Conservation (phyloP, 2,329 filamentous ascomycete species). For the Periconia macrospinosa region DNA sequence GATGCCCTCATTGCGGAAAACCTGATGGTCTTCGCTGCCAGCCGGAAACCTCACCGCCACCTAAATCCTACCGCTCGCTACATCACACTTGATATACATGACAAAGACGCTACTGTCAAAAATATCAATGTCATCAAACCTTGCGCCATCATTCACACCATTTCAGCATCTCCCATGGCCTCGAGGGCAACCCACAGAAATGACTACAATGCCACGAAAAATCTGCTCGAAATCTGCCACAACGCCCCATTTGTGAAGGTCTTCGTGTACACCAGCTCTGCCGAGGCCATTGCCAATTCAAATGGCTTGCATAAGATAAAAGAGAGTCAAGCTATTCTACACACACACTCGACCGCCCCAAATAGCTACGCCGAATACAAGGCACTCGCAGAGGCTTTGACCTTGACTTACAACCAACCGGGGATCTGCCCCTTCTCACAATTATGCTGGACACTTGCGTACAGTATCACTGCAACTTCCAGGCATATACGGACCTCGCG, state of each 20-base stretch:
- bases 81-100: neutral
- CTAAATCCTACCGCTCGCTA: conserved; percentile 1
- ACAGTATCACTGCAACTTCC: conserved; percentile 1
- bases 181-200: neutral
- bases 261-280: conserved; percentile 4
- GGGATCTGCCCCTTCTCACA: no score
- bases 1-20: conserved; percentile 1
- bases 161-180: neutral
- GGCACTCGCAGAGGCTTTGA: no score
- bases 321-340: neutral
- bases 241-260: neutral
- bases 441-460: conserved; percentile 10
- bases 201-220: conserved; percentile 2
- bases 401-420: no score
- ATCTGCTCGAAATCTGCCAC: neutral
- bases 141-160: neutral
- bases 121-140: neutral
- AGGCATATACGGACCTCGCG: conserved; percentile 5
- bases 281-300: neutral
- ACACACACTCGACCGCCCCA: neutral
- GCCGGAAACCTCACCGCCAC: conserved; percentile 1
- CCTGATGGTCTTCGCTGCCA: neutral
- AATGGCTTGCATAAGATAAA: neutral
- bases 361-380: conserved; percentile 8
- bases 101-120: neutral